phyloP scores from a whole-genome alignment of 2,329 filamentous ascomycete species.

The Alternaria angustiovoidea region DNA sequence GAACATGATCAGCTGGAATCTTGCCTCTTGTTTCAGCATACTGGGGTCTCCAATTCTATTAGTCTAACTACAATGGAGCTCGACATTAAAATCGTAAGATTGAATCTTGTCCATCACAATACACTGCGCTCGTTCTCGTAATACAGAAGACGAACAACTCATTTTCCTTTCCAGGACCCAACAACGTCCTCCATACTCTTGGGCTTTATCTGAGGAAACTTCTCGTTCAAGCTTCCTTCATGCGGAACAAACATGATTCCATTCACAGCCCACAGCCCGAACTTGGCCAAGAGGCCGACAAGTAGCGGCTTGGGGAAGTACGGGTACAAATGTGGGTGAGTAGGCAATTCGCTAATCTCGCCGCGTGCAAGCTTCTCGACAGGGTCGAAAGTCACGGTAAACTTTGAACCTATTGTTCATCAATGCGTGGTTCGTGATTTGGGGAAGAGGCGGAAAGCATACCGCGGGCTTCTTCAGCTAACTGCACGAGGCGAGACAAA shows the following conservation, averaged over 20 bases:
- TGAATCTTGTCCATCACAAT: background rate
- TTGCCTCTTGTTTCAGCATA: background rate
- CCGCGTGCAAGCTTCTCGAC: background rate
- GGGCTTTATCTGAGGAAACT: conserved; percentile 10
- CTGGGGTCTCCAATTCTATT: background rate
- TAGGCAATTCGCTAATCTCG: background rate
- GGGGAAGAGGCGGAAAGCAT: background rate
- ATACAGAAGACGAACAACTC: background rate
- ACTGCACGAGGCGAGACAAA: conserved; percentile 52
- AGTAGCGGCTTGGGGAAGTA: conserved; percentile 27
- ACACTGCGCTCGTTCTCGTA: background rate
- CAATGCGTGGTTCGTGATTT: background rate
- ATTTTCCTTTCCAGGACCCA: background rate
- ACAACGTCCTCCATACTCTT: background rate
- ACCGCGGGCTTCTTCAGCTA: background rate
- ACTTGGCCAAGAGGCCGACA: conserved; percentile 16
- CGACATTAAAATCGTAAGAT: background rate
- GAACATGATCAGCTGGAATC: background rate
- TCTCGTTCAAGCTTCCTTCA: conserved; percentile 24
- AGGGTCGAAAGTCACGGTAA: background rate
- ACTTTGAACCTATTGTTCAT: background rate
- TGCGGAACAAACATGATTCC: conserved; percentile 13
- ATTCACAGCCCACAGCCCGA: conserved; percentile 21
- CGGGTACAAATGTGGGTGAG: conserved; percentile 33
- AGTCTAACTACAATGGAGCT: background rate